These are phyloP conservation scores for Paraphaeosphaeria minitans DNA, from an alignment of 2,329 filamentous ascomycete species.

Conservation along the genomic window DNA sequence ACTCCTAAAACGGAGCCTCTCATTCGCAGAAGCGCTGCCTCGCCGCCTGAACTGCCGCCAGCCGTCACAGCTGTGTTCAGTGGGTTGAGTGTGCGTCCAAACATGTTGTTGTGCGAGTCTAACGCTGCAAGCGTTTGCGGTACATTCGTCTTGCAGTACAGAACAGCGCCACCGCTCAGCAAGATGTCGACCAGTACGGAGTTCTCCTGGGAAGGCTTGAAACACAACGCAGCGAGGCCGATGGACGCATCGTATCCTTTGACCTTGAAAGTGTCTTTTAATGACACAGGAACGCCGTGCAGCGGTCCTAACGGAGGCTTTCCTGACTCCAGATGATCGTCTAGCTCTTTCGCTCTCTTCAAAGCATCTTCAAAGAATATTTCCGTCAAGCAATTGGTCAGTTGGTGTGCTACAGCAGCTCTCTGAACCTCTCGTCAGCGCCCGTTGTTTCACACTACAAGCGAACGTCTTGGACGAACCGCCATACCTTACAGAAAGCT, in stretches of 20 bases:
- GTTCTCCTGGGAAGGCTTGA: conserved; percentile 48
- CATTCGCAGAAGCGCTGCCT: conserved; percentile 57
- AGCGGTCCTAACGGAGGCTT: conserved; percentile 51
- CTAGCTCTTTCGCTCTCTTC: conserved; percentile 43
- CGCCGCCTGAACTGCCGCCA: conserved; percentile 59
- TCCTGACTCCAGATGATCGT: conserved; percentile 48
- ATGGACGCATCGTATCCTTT: conserved; percentile 52
- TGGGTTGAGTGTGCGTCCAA: conserved; percentile 55
- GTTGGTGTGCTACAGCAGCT: conserved; percentile 54
- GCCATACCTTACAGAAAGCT: conserved; percentile 52
- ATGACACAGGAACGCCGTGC: conserved; percentile 54
- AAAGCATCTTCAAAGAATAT: conserved; percentile 46
- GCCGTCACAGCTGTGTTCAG: conserved; percentile 55
- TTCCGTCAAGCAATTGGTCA: conserved; percentile 51
- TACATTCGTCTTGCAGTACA: conserved; percentile 61
- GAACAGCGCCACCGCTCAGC: conserved; percentile 53
- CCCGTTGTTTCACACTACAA: neutral
- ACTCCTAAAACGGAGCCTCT: conserved; percentile 57
- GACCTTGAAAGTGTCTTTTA: conserved; percentile 58
- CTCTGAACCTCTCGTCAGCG: conserved; percentile 29
- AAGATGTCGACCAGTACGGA: conserved; percentile 52
- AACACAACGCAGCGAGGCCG: conserved; percentile 50
- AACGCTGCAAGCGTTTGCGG: conserved; percentile 60
- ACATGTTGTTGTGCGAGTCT: conserved; percentile 59
- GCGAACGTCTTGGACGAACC: neutral